phyloP scores from a whole-genome alignment of 1,139 yeast species.

The Candida labiduridarum region DNA sequence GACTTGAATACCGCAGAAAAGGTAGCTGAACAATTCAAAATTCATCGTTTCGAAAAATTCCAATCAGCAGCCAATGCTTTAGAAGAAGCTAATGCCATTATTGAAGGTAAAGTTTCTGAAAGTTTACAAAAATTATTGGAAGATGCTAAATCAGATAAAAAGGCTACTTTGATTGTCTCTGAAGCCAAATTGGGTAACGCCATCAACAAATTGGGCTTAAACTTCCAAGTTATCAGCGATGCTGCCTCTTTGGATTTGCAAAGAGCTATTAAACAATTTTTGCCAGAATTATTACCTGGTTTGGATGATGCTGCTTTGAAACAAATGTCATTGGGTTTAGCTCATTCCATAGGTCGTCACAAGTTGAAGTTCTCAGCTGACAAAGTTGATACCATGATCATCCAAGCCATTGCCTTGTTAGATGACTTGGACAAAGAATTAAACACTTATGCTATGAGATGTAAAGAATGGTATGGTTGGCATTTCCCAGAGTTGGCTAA shows the following conservation, averaged over 20 bases:
- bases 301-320: conserved; percentile 80
- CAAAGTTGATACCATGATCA: conserved; percentile 97
- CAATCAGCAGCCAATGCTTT: conserved; percentile 93
- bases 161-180: conserved; percentile 86
- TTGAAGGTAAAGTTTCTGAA: conserved; percentile 92
- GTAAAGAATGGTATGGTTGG: conserved; percentile 99
- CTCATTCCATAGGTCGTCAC: conserved; percentile 97
- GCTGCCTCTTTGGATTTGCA: conserved; percentile 92
- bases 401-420: conserved; percentile 95
- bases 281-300: conserved; percentile 94
- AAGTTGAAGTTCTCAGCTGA: conserved; percentile 97
- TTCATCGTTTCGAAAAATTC: conserved; percentile 94
- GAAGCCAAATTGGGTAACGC: conserved; percentile 96
- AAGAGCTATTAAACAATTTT: conserved; percentile 91
- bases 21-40: conserved; percentile 78
- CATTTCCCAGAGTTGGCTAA: conserved; percentile 99
- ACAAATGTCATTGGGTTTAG: conserved; percentile 96
- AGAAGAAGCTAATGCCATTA: conserved; percentile 89
- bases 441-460: conserved; percentile 97
- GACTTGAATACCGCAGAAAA: conserved; percentile 85
- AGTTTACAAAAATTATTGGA: conserved; percentile 76
- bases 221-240: conserved; percentile 88
- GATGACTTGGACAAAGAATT: conserved; percentile 97
- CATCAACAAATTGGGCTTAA: conserved; percentile 89
- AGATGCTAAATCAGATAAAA: conserved; percentile 85